Evolutionary conservation across 805 yeast genomes (phyloP), one percentile per base, ranked within the genome.

Genomic region (Candida loeiensis): DNA sequence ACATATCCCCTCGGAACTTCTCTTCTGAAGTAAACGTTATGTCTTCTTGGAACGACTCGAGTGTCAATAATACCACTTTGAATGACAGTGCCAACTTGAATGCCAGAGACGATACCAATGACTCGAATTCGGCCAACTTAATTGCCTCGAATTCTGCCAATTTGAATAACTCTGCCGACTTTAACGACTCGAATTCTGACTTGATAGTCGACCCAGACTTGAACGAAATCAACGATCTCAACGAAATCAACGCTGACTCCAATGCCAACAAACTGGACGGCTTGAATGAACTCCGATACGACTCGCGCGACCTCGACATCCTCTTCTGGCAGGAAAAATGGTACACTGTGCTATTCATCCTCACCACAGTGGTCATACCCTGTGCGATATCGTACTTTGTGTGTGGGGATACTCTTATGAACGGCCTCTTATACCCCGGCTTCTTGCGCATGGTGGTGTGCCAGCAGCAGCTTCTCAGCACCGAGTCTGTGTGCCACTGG

Each of bases 401-500:
- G 3, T 62, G 68, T 31, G 35, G 51, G 3, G 74, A 68, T 41
- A 41, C 68, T 0, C 44, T 58, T 36, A 31, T 53, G 58, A 41
- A 64, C 50, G 66, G 80, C 50, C 12, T 63, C 29, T 54, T 85
- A 28, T 88, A 79, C 63, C 91, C 83, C 16, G 97, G 96, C 1
- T 67, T 89, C 18, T 46, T 86, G 15, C 77, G 95, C 44, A 74
- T 79, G 63, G 71, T 83, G 30, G 45, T 77, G 24, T 80, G 85
- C 37, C 98, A 90, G 63, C 95, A 91, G 54, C 79, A 85, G 21
- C 71, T 86, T 27, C 77, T 89, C 58, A 69, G 82, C 32, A 78
- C 85, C 29, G 91, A 89, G 62, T 86, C 96, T 1, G 57, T 88
- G 15, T 93, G 96, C 29, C 98, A 90, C 64, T 70, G 55, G 32